Evolutionary conservation across 371 early-diverging fungal genomes (phyloP), one percentile per base, ranked within the genome.

Genomic region (Mucor irregularis): DNA sequence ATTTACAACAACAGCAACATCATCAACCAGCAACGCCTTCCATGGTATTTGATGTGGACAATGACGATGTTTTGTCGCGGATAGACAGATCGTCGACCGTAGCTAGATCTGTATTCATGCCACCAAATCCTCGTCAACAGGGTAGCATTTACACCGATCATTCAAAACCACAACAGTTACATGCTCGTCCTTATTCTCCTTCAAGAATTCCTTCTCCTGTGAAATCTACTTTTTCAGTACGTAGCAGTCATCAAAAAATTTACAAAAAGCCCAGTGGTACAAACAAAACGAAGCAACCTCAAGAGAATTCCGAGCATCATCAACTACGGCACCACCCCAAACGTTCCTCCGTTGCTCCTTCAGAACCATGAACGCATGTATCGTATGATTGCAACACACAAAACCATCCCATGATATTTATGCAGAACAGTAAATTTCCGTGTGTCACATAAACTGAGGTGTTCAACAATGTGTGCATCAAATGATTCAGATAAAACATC

Each of bases 121-220:
- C 38, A 1, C 49, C 49, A n/a, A n/a, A n/a, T 38, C 19, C 39
- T n/a, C 39, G n/a, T 14, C 39, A 17, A 17, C 4, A 16, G 9
- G n/a, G 5, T 17, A 38, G n/a, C n/a, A 38, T 38, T 38, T n/a
- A n/a, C n/a, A n/a, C n/a, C n/a, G n/a, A n/a, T 19, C 34, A 11
- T 21, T n/a, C 19, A 21, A 26, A 38, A 24, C 5, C 51, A 28
- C 13, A 13, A 21, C 21, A 31, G 31, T 19, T 11, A 16, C 3
- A 22, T 21, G 19, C 21, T 14, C 21, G 33, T 38, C 37, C n/a
- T 7, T 10, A n/a, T 16, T 16, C 25, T 19, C 51, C 19, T 17
- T 13, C 39, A 19, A 37, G 48, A 25, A 56, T 56, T 10, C 56
- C 56, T 11, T 48, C 56, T 3, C 56, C 56, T 39, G 39, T 39